Percentiles rank a stretch among this genome's conserved stretches.
Conservation (phyloP, 495 filamentous ascomycete genomes). For the Xylaria venustula region DNA sequence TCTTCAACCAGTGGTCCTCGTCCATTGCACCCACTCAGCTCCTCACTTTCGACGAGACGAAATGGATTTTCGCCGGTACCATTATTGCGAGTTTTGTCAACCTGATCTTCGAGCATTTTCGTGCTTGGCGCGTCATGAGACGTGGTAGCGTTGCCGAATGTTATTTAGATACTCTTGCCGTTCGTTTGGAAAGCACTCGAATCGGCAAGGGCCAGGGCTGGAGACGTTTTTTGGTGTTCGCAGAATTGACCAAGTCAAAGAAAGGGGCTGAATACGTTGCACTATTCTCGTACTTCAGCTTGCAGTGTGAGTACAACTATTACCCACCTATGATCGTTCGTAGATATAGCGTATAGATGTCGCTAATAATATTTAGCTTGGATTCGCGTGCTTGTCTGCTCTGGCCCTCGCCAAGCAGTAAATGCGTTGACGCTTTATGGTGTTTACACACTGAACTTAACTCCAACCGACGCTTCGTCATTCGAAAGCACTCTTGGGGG, state of each 20-base stretch:
- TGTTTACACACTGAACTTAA: constrained; percentile 63
- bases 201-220: constrained; percentile 66
- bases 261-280: constrained; percentile 90
- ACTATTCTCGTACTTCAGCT: constrained; percentile 90
- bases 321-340: background rate
- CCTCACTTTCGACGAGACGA: constrained; percentile 64
- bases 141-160: constrained; percentile 84
- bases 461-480: constrained; percentile 45
- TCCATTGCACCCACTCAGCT: constrained; percentile 39
- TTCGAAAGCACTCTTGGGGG: constrained; percentile 56
- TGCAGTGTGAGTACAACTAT: constrained; percentile 64
- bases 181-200: constrained; percentile 76
- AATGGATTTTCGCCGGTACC: constrained; percentile 88
- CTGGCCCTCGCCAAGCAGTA: constrained; percentile 85
- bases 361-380: constrained; percentile 51
- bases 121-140: constrained; percentile 74
- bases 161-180: constrained; percentile 84
- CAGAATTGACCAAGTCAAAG: constrained; percentile 85
- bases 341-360: constrained; percentile 23
- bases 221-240: constrained; percentile 87
- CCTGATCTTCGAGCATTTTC: constrained; percentile 70
- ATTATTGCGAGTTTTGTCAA: constrained; percentile 85
- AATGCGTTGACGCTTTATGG: constrained; percentile 87
- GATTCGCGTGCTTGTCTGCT: constrained; percentile 82
- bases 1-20: constrained; percentile 70